Evolutionary conservation across 2,329 filamentous ascomycete genomes (phyloP), one percentile per base, ranked within the genome.

Genomic region (Calonectria pseudoturangicola): DNA sequence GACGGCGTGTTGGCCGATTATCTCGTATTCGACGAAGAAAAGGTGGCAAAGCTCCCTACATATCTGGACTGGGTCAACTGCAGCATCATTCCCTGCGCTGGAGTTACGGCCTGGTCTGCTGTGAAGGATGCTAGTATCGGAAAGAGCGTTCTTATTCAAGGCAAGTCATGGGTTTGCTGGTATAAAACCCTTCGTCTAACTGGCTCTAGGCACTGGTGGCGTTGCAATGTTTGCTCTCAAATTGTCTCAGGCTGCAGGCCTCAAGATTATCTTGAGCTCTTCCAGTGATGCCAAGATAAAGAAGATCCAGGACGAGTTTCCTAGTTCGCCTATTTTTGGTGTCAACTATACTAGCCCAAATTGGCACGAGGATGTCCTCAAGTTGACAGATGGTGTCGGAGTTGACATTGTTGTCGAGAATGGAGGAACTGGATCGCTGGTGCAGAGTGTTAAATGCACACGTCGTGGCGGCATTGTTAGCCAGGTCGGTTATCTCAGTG

Each of bases 301-400:
- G 16, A 81, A 80, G 7, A 86, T 88, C 3, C 85, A 82, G 74
- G 81, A 87, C 47, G 75, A 79, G 5, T 83, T 79, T 16, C 54
- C 69, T n/a, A 89, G 18, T 84, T 87, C 63, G 85, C 86, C 3
- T 83, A 88, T 79, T 74, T 79, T 86, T 66, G 80, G 81, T 3
- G 86, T 90, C 78, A 90, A 90, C 80, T 90, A 90, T 79, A 83
- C 79, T 48, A 85, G 82, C 2, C 85, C 87, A 0, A 77, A 84
- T 16, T 90, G 88, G 88, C 83, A 88, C 12, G 80, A 85, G 28
- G 80, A 82, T 45, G 87, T 88, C 0, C 81, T 88, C 68, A 70
- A 77, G 13, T 69, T 88, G 8, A 90, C 88, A 0, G 56, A 80
- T 27, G 83, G 82, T 10, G 74, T 83, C 10, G 88, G 88, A 0